Conservation (phyloP, 2,329 filamentous ascomycete genomes). For the Ceratocystis cacaofunesta region DNA sequence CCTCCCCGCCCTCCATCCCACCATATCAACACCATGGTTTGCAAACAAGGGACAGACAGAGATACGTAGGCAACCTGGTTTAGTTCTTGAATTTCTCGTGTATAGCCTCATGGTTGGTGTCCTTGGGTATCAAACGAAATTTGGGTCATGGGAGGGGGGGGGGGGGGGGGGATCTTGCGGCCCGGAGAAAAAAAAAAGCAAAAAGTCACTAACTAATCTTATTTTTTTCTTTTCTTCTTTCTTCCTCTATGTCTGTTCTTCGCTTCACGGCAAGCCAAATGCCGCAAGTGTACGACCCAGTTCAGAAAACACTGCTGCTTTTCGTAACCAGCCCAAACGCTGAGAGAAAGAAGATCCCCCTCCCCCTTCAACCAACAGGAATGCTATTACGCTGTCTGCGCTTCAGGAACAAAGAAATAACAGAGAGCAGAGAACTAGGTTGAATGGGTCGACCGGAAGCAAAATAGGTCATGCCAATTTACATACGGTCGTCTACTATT, state of each 20-base stretch:
- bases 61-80: background rate
- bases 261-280: conserved; percentile 5
- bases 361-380: too few species aligned
- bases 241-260: background rate
- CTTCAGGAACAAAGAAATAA: too few species aligned
- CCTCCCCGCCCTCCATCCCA: background rate
- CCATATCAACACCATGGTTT: background rate
- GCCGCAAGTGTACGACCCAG: background rate
- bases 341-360: background rate
- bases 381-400: too few species aligned
- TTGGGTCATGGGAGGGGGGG: background rate
- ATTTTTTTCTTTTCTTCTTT: background rate
- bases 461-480: too few species aligned
- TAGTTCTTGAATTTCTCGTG: background rate
- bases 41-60: background rate
- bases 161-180: background rate
- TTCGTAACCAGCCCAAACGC: too few species aligned
- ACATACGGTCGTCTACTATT: too few species aligned
- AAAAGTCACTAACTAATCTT: background rate
- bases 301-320: background rate
- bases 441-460: too few species aligned
- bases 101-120: background rate
- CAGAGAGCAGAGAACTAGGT: too few species aligned
- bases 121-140: background rate
- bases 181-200: background rate